These are phyloP conservation scores for Saccharomyces kudriavzevii DNA, from an alignment of 805 yeast species.

Conservation along the genomic window DNA sequence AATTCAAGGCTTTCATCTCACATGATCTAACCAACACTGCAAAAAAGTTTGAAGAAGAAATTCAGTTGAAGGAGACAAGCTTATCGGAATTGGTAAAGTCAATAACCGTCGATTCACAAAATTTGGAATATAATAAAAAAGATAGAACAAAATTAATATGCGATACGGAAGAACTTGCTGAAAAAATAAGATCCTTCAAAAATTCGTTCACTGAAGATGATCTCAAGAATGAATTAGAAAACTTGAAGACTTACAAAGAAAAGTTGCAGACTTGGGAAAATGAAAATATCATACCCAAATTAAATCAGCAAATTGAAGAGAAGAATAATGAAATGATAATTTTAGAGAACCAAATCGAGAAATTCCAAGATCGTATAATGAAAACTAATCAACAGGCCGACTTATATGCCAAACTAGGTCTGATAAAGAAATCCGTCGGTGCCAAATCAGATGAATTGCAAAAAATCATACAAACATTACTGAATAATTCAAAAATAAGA, in stretches of 20 bases:
- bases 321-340: conserved; percentile 33
- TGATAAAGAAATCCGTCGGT: conserved; percentile 24
- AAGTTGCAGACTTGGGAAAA: conserved; percentile 30
- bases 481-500: conserved; percentile 5
- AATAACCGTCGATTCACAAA: conserved; percentile 29
- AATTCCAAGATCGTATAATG: conserved; percentile 41
- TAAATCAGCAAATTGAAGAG: conserved; percentile 32
- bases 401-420: conserved; percentile 43
- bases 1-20: not conserved
- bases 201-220: conserved; percentile 39
- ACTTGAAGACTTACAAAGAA: conserved; percentile 33
- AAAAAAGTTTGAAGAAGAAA: not conserved
- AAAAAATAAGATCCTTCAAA: conserved; percentile 26
- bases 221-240: conserved; percentile 38
- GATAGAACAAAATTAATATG: conserved; percentile 34
- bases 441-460: conserved; percentile 13
- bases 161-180: conserved; percentile 34
- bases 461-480: conserved; percentile 1
- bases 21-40: not conserved
- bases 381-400: conserved; percentile 52
- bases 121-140: conserved; percentile 37
- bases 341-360: conserved; percentile 44
- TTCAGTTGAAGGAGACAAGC: not conserved
- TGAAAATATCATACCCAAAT: conserved; percentile 20
- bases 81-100: conserved; percentile 14